These are phyloP conservation scores for Karstenula rhodostoma DNA, from an alignment of 2,329 filamentous ascomycete species.

Conservation along the genomic window DNA sequence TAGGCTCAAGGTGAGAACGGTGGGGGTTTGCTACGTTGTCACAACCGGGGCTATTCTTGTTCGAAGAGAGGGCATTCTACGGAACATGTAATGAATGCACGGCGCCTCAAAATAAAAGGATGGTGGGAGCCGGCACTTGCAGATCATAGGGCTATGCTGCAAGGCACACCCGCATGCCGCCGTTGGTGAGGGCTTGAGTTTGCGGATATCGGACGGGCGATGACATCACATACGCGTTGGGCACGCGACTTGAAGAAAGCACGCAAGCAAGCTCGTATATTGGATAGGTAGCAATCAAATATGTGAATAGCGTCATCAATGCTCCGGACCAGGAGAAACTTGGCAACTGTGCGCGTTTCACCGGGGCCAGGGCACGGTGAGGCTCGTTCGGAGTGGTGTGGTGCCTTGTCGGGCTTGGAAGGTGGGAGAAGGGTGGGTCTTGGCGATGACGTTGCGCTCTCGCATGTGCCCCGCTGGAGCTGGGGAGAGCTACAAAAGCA, in stretches of 20 bases:
- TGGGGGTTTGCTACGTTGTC: slow-evolving; percentile 23
- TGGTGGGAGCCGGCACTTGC: slow-evolving; percentile 18
- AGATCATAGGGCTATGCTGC: slow-evolving; percentile 40
- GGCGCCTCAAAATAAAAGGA: slow-evolving; percentile 15
- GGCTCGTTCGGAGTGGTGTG: slow-evolving; percentile 7
- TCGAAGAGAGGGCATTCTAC: slow-evolving; percentile 11
- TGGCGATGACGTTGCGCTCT: slow-evolving; percentile 44
- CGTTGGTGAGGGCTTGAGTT: slow-evolving; percentile 21
- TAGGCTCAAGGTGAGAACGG: background rate
- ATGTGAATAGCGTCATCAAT: slow-evolving; percentile 23
- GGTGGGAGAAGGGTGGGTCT: slow-evolving; percentile 25
- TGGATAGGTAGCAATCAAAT: slow-evolving; percentile 30
- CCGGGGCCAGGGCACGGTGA: background rate
- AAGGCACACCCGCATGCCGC: slow-evolving; percentile 46
- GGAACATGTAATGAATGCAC: slow-evolving; percentile 12
- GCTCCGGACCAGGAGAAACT: slow-evolving; percentile 12
- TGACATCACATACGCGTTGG: slow-evolving; percentile 39
- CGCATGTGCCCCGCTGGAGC: slow-evolving; percentile 14
- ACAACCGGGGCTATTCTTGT: slow-evolving; percentile 22
- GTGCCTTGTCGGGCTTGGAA: slow-evolving; percentile 9
- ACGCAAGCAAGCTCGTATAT: slow-evolving; percentile 28
- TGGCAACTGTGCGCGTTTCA: slow-evolving; percentile 7
- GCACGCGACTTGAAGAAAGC: slow-evolving; percentile 20
- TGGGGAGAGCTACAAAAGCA: slow-evolving; percentile 47
- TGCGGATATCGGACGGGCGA: slow-evolving; percentile 14